Base-by-base conservation (phyloP, 2,329 filamentous ascomycete genomes). In the Dendrostoma leiphaemia region DNA sequence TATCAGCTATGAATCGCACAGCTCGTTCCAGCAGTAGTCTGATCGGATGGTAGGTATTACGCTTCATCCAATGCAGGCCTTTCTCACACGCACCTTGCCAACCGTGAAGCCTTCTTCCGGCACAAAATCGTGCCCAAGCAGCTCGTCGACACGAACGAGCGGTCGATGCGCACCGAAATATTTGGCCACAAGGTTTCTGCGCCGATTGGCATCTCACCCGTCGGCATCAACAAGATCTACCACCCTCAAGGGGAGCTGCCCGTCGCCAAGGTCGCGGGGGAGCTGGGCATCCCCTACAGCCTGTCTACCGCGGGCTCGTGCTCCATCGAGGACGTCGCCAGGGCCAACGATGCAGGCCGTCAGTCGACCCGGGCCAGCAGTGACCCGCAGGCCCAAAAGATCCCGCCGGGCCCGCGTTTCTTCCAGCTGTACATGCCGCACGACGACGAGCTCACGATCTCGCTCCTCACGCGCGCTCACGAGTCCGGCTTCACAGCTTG, bases 171-270 rank as follows among this genome's bases (percentile, higher is more conserved):
- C 1, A 81, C 81, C 12, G 71, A 69, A 4, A 81, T 88, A 57
- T 87, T 85, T 65, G 80, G 83, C 13, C 80, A 85, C 65, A 73
- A 75, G 46, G 77, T 83, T 13, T 72, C 76, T 2, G 82, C 82
- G 0, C 83, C 84, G 0, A 80, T 87, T 48, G 82, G 81, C n/a
- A 84, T 87, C 62, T 80, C 83, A 0, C 83, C 83, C 0, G 79
- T 86, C 26, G 83, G 84, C 4, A 85, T 87, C 60, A 85, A 87
- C 70, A 79, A 80, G 58, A 87, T 86, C 61, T 86, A 85, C 69
- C 75, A 86, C 60, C 74, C 76, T 0, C 64, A 69, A 0, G 83
- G 79, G 35, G 84, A 88, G 63, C 64, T 83, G 0, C 75, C 81
- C 0, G 82, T 86, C 1, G 82, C 84, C 9, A 78, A 76, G 53